Base-by-base conservation (phyloP, 805 yeast species). In the Myxozyma geophila region DNA sequence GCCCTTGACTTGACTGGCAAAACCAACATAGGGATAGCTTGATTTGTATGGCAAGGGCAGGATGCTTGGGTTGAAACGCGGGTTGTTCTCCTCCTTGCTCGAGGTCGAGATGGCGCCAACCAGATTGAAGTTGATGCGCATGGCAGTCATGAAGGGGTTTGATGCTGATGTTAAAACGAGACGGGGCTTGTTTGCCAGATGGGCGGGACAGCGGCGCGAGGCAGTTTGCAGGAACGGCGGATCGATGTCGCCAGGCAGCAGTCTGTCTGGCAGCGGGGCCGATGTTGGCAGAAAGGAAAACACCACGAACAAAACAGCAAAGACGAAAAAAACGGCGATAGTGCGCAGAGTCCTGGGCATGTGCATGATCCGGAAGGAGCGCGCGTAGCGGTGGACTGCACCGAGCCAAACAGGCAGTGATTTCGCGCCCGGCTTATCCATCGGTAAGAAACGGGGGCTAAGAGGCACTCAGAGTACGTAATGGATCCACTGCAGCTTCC, bases 141-240 rank as follows among this genome's bases (percentile, higher is more conserved):
- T 64, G 19, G 66, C 60, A 39, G 69, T 49, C 64, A 66, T 49
- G 55, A 59, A 64, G 21, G 69, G 67, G 28, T 64, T 64, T 28
- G 67, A 63, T 33, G 33, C 57, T 7, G 69, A 66, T 37, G 64
- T 19, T 17, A 66, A 54, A 7, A 66, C 48, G 19, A 10, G 49
- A 37, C 69, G 62, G n/a, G 64, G 59, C 15, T 40, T 21, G 33
- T 19, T n/a, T 13, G 58, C 58, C 19, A 28, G 10, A 15, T 56
- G 41, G 4, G 67, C 43, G 10, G 69, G 69, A 40, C 69, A 66
- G 28, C 62, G 60, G 19, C 67, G 56, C 9, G 49, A 37, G 12
- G 55, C 36, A 2, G 69, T 64, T n/a, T 43, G 41, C 36, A 66
- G 63, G 52, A 64, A 59, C 10, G 64, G 54, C 46, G 67, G 68